Evolutionary conservation across 345 rosid genomes (phyloP), one percentile per base, ranked within the genome.

Genomic region (Moricandia arvensis): DNA sequence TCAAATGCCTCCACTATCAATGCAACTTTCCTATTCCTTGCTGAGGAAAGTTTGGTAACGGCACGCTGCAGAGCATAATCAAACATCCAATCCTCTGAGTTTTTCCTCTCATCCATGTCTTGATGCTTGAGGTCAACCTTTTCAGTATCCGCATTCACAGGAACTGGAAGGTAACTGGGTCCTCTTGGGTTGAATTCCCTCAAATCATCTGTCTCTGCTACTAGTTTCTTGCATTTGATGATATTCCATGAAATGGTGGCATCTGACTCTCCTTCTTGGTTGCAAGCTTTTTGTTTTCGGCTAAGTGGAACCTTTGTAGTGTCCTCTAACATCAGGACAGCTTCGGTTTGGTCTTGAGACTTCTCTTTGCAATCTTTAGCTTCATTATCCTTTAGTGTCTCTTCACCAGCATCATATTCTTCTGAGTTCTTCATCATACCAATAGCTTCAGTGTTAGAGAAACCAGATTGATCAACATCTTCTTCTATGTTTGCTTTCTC

Each of bases 1-100:
- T 96, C 98, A 33, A 96, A 96, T 37, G 98, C 99, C 82, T 91
- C 97, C 13, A 91, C 95, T 1, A 96, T 97, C 69, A 96, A 82
- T 77, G 90, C 89, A 61, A 96, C 99, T 79, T 93, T 96, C 77
- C 81, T 88, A 80, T 87, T 89, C 80, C 87, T 83, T 41, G 90
- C 93, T 11, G 96, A 85, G 31, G 88, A 93, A 57, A 96, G 93
- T 75, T 86, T 87, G 47, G 86, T 83, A 58, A 96, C 95, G 0
- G 91, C 85, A 77, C 84, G 87, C 75, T 83, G 91, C 65, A 96
- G 90, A 34, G 96, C 91, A 64, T 83, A 79, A 82, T 96, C 98
- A 45, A 93, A 71, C 99, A 93, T 96, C 99, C 98, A 93, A 74
- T 96, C 97, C 64, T 91, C 95, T 7, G 93, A 76, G 73, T 83